Base-by-base conservation (phyloP, 1,139 yeast genomes). In the Pichia inconspicua region DNA sequence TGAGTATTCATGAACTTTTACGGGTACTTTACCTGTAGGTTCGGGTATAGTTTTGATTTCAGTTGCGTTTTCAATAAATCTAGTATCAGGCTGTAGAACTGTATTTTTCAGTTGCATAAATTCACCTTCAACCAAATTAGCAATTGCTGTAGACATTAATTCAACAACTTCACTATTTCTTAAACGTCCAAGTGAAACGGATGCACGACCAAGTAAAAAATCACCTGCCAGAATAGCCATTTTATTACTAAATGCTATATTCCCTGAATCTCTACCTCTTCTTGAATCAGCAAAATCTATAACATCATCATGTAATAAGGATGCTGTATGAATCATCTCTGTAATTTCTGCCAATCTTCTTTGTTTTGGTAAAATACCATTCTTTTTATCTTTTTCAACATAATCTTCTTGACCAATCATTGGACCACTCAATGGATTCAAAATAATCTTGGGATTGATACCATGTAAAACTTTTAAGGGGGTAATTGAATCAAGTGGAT, bases 161-260 rank as follows among this genome's bases (percentile, higher is more conserved):
- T 92, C 98, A 54, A 89, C 90, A 45, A 92, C 98, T 69, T 92
- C 97, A n/a, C 96, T 94, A 64, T 92, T 90, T 63, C 97, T 74
- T 46, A 94, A 71, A 54, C 98, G 73, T 10, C 97, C 95, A 58
- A 92, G 83, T 2, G 97, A 92, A 22, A 92, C 97, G 0, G 97
- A 90, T 0, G 98, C 98, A 58, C 98, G 75, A 12, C 97, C 98
- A 48, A 92, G 77, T 51, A 92, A 68, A 66, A 92, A 92, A 67
- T 92, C 98, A 31, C 98, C 99, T 0, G 97, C 97, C 51, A 92
- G 72, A 43, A 92, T 90, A 6, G 98, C 95, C 97, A 92, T 90
- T 63, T 94, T 94, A 68, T 92, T 92, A 35, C 95, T 86, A 67
- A 90, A 92, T 9, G 97, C 97, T 55, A 84, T 77, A 66, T 92